These are phyloP conservation scores for Arctium minus DNA, from an alignment of 129 eudicot genomes.

Conservation along the genomic window DNA sequence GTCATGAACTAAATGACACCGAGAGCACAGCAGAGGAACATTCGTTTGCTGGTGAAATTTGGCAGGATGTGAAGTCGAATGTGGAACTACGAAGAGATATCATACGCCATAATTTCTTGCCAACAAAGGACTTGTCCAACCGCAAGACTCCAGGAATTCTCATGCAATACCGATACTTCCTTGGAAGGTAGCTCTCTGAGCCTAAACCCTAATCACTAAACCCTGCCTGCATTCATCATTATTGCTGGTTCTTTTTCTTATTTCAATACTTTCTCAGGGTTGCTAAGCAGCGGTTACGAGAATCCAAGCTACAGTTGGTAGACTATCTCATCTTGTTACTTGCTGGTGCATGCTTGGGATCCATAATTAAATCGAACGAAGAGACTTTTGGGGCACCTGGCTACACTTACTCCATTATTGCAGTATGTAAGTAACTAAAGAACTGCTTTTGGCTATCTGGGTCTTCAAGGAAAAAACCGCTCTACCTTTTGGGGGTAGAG, in stretches of 20 bases:
- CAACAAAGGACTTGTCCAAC: slow-evolving; percentile 63
- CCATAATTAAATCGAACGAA: slow-evolving; percentile 61
- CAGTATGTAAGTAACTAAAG: slow-evolving; percentile 72
- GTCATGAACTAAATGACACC: background rate
- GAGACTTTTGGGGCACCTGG: slow-evolving; percentile 77
- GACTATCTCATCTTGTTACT: slow-evolving; percentile 86
- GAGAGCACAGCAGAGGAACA: slow-evolving; percentile 39
- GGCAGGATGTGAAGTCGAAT: slow-evolving; percentile 58
- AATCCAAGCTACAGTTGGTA: slow-evolving; percentile 73
- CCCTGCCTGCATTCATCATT: background rate
- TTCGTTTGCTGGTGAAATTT: slow-evolving; percentile 58
- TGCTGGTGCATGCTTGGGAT: slow-evolving; percentile 94
- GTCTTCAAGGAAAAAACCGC: background rate
- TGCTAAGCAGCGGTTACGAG: slow-evolving; percentile 82
- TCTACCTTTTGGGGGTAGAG: too few species aligned
- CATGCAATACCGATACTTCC: slow-evolving; percentile 72
- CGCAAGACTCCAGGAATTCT: slow-evolving; percentile 74
- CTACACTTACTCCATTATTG: slow-evolving; percentile 83
- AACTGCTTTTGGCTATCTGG: slow-evolving; percentile 8
- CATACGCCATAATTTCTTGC: slow-evolving; percentile 62
- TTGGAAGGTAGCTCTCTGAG: slow-evolving; percentile 56
- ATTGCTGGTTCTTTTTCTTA: background rate
- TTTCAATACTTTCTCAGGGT: slow-evolving; percentile 46
- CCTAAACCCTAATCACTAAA: background rate
- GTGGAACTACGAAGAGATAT: slow-evolving; percentile 61